phyloP scores from a whole-genome alignment of 2,329 filamentous ascomycete species.

The Ophiostoma piceae region DNA sequence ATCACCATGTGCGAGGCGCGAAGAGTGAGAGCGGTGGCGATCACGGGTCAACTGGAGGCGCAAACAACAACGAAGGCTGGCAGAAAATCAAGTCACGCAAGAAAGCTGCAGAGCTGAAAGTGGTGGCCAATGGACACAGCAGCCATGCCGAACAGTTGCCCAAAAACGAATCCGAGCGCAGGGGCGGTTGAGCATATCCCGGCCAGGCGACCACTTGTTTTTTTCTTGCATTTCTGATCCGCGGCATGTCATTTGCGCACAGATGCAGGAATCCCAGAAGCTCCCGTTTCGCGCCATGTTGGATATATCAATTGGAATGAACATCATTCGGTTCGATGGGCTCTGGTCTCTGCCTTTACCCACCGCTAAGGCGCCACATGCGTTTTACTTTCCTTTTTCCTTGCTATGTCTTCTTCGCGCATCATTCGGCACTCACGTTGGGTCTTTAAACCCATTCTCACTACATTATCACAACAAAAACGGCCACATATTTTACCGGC shows the following conservation, averaged over 20 bases:
- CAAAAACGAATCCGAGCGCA: constrained; percentile 56
- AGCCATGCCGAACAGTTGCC: constrained; percentile 50
- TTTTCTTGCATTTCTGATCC: background rate
- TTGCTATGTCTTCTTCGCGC: background rate
- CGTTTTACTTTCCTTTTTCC: background rate
- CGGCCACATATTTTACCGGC: constrained; percentile 10
- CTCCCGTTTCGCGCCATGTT: background rate
- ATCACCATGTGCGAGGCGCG: constrained; percentile 10
- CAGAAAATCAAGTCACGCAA: constrained; percentile 55
- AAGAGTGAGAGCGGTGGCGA: constrained; percentile 18
- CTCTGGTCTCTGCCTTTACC: background rate
- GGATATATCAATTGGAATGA: background rate
- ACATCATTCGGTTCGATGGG: background rate
- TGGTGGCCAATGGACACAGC: constrained; percentile 37
- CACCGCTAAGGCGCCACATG: background rate
- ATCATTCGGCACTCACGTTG: constrained; percentile 5
- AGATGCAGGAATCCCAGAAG: background rate
- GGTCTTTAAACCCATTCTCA: background rate
- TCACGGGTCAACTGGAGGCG: constrained; percentile 11
- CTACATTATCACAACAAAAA: background rate
- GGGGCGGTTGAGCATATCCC: constrained; percentile 50
- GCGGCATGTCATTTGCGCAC: background rate
- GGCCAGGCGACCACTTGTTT: background rate
- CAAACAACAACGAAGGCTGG: constrained; percentile 41
- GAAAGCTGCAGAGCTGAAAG: constrained; percentile 47